phyloP scores from a whole-genome alignment of 129 eudicot genomes.

The Sambucus nigra region DNA sequence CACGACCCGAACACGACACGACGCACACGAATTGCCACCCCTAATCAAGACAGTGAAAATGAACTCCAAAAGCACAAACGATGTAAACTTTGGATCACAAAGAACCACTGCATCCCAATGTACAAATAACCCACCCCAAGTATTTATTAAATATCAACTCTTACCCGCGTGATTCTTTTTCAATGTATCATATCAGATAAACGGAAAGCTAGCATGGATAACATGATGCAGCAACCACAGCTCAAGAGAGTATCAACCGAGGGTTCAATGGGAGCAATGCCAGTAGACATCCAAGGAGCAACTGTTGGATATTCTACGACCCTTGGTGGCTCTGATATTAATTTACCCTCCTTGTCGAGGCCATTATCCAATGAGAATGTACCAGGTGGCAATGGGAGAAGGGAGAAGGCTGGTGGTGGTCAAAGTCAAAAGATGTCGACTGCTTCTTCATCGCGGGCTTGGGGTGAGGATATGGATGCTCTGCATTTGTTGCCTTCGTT shows the following conservation, averaged over 20 bases:
- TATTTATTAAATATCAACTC: too few relatives aligned
- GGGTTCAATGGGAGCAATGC: constrained; percentile 31
- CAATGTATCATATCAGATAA: constrained; percentile 46
- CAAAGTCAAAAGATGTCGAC: constrained; percentile 26
- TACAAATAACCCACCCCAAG: too few relatives aligned
- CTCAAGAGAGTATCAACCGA: constrained; percentile 59
- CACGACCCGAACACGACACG: too few relatives aligned
- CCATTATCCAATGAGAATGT: constrained; percentile 30
- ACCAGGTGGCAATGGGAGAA: constrained; percentile 37
- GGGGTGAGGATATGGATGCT: constrained; percentile 60
- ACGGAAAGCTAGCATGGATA: constrained; percentile 67
- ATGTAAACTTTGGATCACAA: too few relatives aligned
- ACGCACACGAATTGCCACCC: too few relatives aligned
- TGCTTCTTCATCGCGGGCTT: constrained; percentile 46
- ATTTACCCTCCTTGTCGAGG: constrained; percentile 28
- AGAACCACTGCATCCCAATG: too few relatives aligned
- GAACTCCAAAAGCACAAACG: too few relatives aligned
- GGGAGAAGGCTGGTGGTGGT: constrained; percentile 31
- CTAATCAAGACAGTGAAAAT: too few relatives aligned
- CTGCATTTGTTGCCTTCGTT: constrained; percentile 50
- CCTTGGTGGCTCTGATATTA: constrained; percentile 35
- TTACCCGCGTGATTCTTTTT: not conserved
- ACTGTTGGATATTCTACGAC: constrained; percentile 42
- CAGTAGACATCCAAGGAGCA: constrained; percentile 42
- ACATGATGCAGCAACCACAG: constrained; percentile 64